These are phyloP conservation scores for Ampelomyces quisqualis DNA, from an alignment of 2,329 filamentous ascomycete species.

Conservation along the genomic window DNA sequence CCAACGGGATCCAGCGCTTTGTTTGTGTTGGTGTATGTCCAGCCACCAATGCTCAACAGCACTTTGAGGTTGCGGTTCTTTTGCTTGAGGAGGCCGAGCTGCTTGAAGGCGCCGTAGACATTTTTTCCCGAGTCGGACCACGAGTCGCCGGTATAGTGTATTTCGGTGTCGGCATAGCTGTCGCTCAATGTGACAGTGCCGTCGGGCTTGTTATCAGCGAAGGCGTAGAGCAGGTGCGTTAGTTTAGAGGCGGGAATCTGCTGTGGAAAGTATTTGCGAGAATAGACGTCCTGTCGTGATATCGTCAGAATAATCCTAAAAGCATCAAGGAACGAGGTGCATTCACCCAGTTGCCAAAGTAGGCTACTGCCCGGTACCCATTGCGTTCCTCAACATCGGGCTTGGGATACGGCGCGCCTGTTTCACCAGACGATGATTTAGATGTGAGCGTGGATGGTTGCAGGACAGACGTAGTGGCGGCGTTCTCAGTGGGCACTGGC, in stretches of 20 bases:
- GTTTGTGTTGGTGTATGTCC: constrained; percentile 62
- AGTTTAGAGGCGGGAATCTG: constrained; percentile 77
- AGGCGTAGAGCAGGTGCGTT: constrained; percentile 87
- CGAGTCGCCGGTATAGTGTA: constrained; percentile 61
- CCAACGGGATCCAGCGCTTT: constrained; percentile 72
- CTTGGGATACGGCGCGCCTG: neutral
- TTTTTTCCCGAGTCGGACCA: constrained; percentile 67
- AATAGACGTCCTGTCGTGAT: constrained; percentile 71
- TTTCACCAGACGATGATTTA: neutral
- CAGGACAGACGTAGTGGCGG: neutral
- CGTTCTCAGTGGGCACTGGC: too few species aligned
- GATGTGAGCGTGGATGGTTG: neutral
- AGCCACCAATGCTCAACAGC: constrained; percentile 81
- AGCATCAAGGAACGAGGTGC: neutral
- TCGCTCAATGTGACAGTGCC: constrained; percentile 62
- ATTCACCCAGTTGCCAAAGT: constrained; percentile 68
- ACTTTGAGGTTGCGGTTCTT: constrained; percentile 73
- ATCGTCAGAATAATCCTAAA: neutral
- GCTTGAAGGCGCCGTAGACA: constrained; percentile 75
- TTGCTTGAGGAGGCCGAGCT: constrained; percentile 75
- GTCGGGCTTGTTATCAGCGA: constrained; percentile 80
- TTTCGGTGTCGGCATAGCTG: constrained; percentile 51
- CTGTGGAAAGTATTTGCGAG: constrained; percentile 78
- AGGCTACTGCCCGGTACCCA: constrained; percentile 53
- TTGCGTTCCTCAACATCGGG: constrained; percentile 4